These are phyloP conservation scores for Mucor irregularis DNA, from an alignment of 371 early-diverging fungal genomes.

Conservation along the genomic window DNA sequence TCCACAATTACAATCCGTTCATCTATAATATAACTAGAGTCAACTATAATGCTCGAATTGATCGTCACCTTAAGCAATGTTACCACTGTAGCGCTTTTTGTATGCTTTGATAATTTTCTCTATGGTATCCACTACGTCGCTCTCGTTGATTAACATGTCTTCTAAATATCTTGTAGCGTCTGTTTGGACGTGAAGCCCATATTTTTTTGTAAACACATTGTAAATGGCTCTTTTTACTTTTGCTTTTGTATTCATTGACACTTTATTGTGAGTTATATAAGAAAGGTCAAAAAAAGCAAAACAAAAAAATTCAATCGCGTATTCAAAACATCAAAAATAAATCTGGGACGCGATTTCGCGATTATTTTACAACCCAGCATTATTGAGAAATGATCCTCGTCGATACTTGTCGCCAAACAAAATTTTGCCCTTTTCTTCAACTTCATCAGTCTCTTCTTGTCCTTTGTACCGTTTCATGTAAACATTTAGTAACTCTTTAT, in stretches of 20 bases:
- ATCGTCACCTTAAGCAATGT: no score
- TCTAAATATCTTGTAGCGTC: conserved; percentile 69
- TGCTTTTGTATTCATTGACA: conserved; percentile 15
- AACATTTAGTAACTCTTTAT: not conserved
- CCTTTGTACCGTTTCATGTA: conserved; percentile 2
- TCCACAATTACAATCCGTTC: conserved; percentile 32
- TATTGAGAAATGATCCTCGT: not conserved
- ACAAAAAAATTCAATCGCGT: not conserved
- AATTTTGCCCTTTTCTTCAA: conserved; percentile 15
- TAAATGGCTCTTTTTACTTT: conserved; percentile 33
- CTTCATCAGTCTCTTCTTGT: conserved; percentile 4
- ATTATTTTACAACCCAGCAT: not conserved
- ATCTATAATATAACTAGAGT: not conserved
- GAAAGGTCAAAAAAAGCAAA: not conserved
- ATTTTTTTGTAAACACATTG: conserved; percentile 63
- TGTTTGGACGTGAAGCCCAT: conserved; percentile 69
- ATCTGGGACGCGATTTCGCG: not conserved
- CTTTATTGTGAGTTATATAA: not conserved
- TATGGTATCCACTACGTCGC: conserved; percentile 48
- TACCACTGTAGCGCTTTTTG: conserved; percentile 45
- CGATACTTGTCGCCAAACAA: conserved; percentile 20
- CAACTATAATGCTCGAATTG: not conserved
- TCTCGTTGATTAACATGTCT: conserved; percentile 38
- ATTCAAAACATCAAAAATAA: not conserved
- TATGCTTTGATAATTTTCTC: conserved; percentile 68